Percentiles rank a stretch among this genome's conserved stretches.
phyloP scores from a whole-genome alignment of 139 green algal species.

The Chlamydomonas sp. region DNA sequence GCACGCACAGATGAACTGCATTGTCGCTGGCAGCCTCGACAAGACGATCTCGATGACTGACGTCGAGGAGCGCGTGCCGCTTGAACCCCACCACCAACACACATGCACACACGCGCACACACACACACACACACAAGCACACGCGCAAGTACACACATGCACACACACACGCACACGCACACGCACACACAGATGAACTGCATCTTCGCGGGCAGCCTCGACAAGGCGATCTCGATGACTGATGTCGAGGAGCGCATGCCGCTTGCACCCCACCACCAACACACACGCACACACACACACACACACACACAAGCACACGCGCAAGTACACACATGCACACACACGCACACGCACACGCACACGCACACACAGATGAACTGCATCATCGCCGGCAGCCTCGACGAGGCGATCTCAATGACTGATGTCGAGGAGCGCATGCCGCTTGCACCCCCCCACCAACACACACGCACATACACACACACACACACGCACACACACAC shows the following conservation, averaged over 20 bases:
- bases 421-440: conserved; percentile 25
- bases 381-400: conserved; percentile 45
- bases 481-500: too few species aligned
- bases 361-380: conserved; percentile 32
- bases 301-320: too few species aligned
- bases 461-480: too few species aligned
- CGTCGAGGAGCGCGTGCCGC: neutral
- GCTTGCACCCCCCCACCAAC: too few species aligned
- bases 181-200: conserved; percentile 51
- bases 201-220: conserved; percentile 45
- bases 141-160: too few species aligned
- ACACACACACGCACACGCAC: too few species aligned
- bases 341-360: neutral
- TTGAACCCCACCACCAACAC: neutral
- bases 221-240: conserved; percentile 45
- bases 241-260: conserved; percentile 41
- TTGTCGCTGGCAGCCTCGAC: neutral
- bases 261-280: too few species aligned
- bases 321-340: too few species aligned
- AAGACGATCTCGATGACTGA: neutral
- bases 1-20: neutral
- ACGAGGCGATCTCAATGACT: conserved; percentile 45
- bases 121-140: too few species aligned
- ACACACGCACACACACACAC: too few species aligned
- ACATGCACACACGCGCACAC: too few species aligned